Evolutionary conservation across 2,329 filamentous ascomycete species (phyloP).

Genomic region (Ophiostoma australiae): DNA sequence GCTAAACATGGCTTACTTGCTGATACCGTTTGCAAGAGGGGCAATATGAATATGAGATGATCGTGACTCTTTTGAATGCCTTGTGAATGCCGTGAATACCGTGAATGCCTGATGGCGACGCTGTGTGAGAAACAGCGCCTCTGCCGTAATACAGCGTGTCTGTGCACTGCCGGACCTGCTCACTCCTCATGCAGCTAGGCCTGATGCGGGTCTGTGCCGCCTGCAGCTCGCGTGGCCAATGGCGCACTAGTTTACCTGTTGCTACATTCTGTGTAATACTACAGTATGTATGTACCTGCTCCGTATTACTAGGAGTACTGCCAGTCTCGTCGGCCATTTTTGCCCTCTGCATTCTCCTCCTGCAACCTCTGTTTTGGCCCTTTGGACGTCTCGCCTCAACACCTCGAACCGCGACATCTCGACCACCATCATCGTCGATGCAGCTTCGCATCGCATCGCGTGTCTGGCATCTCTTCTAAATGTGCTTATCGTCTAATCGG

Average conservation of each 20-base stretch:
- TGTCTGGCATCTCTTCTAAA: background rate
- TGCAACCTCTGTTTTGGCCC: background rate
- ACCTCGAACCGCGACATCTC: background rate
- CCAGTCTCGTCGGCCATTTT: background rate
- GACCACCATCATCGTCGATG: background rate
- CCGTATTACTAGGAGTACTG: background rate
- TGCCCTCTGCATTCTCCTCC: conserved; percentile 11
- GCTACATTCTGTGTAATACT: no score
- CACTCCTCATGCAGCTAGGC: background rate
- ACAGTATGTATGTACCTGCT: background rate
- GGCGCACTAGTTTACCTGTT: background rate
- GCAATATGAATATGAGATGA: no score
- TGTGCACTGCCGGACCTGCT: no score
- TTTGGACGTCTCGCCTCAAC: background rate
- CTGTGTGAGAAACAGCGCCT: no score
- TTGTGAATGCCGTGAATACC: no score
- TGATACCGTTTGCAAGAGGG: no score
- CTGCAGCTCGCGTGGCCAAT: conserved; percentile 10
- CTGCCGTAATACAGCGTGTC: no score
- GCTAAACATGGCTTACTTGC: no score
- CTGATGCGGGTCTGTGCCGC: background rate
- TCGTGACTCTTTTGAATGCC: no score
- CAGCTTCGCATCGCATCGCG: background rate
- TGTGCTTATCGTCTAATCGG: no score
- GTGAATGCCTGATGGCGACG: no score